These are phyloP conservation scores for Spathaspora passalidarum DNA, from an alignment of 805 yeast species.

Conservation along the genomic window DNA sequence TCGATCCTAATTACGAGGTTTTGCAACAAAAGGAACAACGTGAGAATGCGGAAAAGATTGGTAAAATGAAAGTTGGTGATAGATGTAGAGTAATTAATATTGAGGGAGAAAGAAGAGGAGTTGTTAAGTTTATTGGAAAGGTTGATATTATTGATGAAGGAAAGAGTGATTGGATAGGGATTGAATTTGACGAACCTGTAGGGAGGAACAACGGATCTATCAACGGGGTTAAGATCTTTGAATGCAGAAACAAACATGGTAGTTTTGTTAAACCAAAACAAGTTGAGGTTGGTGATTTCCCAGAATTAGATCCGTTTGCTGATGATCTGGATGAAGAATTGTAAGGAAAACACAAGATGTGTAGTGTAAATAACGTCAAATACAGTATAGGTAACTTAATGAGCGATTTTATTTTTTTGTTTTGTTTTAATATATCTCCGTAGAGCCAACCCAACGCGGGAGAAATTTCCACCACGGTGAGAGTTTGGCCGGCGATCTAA, in stretches of 20 bases:
- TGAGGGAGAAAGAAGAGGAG: slow-evolving; percentile 61
- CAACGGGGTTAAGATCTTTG: slow-evolving; percentile 58
- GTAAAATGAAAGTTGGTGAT: slow-evolving; percentile 41
- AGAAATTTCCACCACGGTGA: too few species aligned
- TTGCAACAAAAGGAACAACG: slow-evolving; percentile 27
- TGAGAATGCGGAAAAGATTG: slow-evolving; percentile 24
- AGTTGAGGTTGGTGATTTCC: slow-evolving; percentile 69
- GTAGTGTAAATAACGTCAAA: background rate
- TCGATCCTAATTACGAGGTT: slow-evolving; percentile 48
- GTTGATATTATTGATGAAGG: slow-evolving; percentile 57
- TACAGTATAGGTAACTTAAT: background rate
- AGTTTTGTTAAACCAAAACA: slow-evolving; percentile 70
- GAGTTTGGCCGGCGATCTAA: background rate
- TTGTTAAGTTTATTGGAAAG: slow-evolving; percentile 66
- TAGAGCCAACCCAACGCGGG: too few species aligned
- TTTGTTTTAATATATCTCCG: too few species aligned
- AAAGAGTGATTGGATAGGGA: slow-evolving; percentile 69
- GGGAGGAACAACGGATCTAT: slow-evolving; percentile 85
- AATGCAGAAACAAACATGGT: slow-evolving; percentile 60
- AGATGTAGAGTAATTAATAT: slow-evolving; percentile 51
- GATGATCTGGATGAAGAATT: slow-evolving; percentile 42
- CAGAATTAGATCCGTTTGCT: slow-evolving; percentile 44
- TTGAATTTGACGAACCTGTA: slow-evolving; percentile 78
- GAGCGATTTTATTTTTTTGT: background rate
- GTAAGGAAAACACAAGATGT: background rate